Base-by-base conservation (phyloP, 768 basidiomycete genomes). In the Lactifluus rugatus region DNA sequence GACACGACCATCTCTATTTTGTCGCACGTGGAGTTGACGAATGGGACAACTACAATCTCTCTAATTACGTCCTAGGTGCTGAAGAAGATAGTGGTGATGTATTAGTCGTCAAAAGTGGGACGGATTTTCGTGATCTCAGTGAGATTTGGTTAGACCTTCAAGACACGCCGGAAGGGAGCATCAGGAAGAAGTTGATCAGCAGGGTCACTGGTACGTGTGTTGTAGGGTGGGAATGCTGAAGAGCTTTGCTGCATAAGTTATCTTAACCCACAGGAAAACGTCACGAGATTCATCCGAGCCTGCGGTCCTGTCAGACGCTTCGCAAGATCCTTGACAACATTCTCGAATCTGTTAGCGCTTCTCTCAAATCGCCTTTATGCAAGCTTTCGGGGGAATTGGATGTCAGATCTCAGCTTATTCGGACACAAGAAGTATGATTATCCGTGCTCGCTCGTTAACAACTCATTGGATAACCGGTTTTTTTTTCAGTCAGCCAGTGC, bases 1-100 rank as follows among this genome's bases (percentile, higher is more conserved):
- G 93, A 2, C 93, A 95, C 65, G 93, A 95, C 67, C 93, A 95
- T 62, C 72, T 87, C 3, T 91, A 89, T 71, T 91, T 80, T 67
- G 77, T 81, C 42, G 81, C 84, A 36, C 81, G 77, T 63, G 89
- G 87, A 10, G 78, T 82, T 16, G 76, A 73, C 41, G 68, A 73
- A 5, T 91, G 88, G 88, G 80, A 86, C 26, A 78, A 76, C 53
- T 85, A 82, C 59, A 80, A 90, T 61, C 66, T 75, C 19, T 71
- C 69, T 3, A 64, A 76, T 45, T 68, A 73, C 3, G 76, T 79
- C 28, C 76, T 85, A 16, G 91, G 87, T 28, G 81, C 82, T 6
- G 87, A 90, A 64, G 74, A 72, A n/a, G 89, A 90, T 63, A 66
- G 79, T 1, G 87, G 87, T 3, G 82, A 87, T 49, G 74, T 87